Evolutionary conservation across 352 stramenopile genomes (phyloP).

Genomic region (Phytophthora megakarya): DNA sequence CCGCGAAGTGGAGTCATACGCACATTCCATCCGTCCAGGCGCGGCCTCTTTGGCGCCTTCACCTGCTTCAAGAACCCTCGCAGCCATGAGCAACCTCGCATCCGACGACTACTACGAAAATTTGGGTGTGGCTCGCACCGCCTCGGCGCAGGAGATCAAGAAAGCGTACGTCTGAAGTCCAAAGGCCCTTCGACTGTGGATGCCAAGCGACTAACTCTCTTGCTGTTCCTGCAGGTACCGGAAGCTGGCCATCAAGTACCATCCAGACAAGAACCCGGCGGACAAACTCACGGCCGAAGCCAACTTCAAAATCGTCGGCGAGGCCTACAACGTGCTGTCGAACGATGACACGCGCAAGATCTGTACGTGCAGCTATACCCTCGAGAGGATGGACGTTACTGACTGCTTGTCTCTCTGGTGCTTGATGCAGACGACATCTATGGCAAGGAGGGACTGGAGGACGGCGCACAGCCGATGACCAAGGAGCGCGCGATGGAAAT

Average conservation of each 20-base stretch:
- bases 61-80: neutral
- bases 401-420: conserved; percentile 6
- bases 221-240: conserved; percentile 65
- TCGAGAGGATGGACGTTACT: neutral
- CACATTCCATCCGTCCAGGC: conserved; percentile 12
- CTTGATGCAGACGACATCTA: conserved; percentile 88
- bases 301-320: conserved; percentile 94
- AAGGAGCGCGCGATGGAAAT: conserved; percentile 83
- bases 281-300: conserved; percentile 86
- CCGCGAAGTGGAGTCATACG: conserved; percentile 6
- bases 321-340: conserved; percentile 94
- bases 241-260: conserved; percentile 93
- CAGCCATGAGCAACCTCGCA: conserved; percentile 50
- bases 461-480: conserved; percentile 83
- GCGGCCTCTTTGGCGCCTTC: conserved; percentile 5
- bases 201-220: neutral
- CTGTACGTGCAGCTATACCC: conserved; percentile 53
- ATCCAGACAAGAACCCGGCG: conserved; percentile 92
- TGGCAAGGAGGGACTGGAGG: conserved; percentile 91
- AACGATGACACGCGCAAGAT: conserved; percentile 90
- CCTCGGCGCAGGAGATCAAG: conserved; percentile 85
- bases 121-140: conserved; percentile 66
- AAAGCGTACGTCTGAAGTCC: conserved; percentile 58
- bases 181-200: neutral
- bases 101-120: conserved; percentile 90